Evolutionary conservation across 129 eudicot genomes (phyloP).

Genomic region (Solidago caesia): DNA sequence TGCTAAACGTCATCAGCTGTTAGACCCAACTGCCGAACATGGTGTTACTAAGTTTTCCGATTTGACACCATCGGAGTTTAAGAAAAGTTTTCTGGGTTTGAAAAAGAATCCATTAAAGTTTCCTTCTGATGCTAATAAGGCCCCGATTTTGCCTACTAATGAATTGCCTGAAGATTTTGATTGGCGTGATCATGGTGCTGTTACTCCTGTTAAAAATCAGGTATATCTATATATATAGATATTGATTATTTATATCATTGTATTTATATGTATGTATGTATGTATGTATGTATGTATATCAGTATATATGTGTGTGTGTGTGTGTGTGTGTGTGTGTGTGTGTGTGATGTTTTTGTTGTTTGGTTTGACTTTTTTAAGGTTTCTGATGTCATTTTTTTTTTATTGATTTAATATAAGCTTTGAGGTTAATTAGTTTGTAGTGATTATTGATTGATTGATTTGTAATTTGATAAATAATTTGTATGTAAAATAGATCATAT

Average conservation of each 20-base stretch:
- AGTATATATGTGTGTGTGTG: no score
- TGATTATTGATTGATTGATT: no score
- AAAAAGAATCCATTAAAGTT: constrained; percentile 35
- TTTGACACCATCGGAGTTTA: constrained; percentile 76
- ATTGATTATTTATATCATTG: background rate
- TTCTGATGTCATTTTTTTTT: no score
- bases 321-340: no score
- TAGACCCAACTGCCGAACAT: constrained; percentile 84
- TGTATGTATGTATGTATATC: no score
- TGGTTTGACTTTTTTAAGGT: no score
- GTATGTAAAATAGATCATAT: no score
- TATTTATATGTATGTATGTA: no score
- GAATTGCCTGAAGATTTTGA: constrained; percentile 79
- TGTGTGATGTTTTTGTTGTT: no score
- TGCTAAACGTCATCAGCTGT: constrained; percentile 76
- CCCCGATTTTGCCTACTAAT: constrained; percentile 77
- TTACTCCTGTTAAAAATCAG: constrained; percentile 84
- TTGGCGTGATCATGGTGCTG: constrained; percentile 95
- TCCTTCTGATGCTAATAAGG: constrained; percentile 66
- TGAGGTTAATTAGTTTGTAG: no score
- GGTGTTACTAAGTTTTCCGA: constrained; percentile 93
- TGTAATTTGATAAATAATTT: no score
- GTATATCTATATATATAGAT: constrained; percentile 22
- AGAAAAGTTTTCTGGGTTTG: constrained; percentile 55
- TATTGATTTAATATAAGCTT: no score